Base-by-base conservation (phyloP, 192 early-diverging fungal genomes). In the Gigaspora rosea region DNA sequence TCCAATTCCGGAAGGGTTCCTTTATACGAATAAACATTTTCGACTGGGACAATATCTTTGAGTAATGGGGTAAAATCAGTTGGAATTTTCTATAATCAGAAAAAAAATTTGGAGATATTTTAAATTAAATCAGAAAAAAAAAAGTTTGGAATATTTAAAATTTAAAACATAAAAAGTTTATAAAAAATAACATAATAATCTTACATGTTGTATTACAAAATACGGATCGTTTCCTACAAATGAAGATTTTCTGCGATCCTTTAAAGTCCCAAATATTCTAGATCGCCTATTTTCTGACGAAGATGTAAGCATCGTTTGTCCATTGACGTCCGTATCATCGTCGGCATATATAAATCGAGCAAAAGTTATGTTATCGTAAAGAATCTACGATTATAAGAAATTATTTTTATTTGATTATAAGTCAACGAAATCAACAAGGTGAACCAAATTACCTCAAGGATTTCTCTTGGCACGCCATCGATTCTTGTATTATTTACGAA, bases 401-500 rank as follows among this genome's bases (percentile, higher is more conserved):
- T 20, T 15, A 51, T 13, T 46, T 41, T 41, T 6, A 2, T 41
- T 3, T 0, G 41, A 41, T 41, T 41, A 7, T 41, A 41, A 41
- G 7, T 41, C 41, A 41, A 41, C 41, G 4, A 41, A 41, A 7
- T 41, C 41, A 41, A 41, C 2, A 41, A 41, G 41, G 2, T 41
- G 41, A 41, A 9, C 13, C 12, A 18, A 12, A 49, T 50, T 73
- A 93, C 90, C 80, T 93, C 91, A 67, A 95, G 78, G 36, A 95
- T 85, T 80, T 93, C 92, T 50, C 84, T 79, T 20, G 90, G 89
- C 54, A 86, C 86, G 8, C 87, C 91, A 48, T 93, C 91, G 63
- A 95, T 90, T 71, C 88, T 88, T 33, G 91, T 90, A 52, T 88
- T 90, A 72, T 83, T 82, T 51, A 94, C 88, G 75, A 94, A 95